Percentiles rank a stretch among this genome's conserved stretches.
phyloP scores from a whole-genome alignment of 176 grass and related monocot species.

The Musa beccarii region DNA sequence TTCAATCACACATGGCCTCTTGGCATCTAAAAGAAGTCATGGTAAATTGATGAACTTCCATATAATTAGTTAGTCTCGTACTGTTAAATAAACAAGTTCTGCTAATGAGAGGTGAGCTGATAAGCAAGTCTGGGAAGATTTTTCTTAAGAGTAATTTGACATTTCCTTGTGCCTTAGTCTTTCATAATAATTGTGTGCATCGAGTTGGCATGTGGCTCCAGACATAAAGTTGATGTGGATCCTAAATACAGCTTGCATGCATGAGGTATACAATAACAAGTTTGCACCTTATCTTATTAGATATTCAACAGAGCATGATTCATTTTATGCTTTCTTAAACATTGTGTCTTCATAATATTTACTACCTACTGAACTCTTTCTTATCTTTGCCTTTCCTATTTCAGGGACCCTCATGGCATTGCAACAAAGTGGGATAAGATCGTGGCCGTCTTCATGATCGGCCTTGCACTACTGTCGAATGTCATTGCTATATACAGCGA shows the following conservation, averaged over 20 bases:
- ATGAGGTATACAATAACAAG: not conserved
- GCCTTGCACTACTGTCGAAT: slow-evolving; percentile 74
- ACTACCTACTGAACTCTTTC: not conserved
- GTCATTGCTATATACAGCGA: slow-evolving; percentile 81
- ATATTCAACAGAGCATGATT: not conserved
- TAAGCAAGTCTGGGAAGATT: not conserved
- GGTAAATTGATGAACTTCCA: not conserved
- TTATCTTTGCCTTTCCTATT: slow-evolving; percentile 12
- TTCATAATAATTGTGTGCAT: not conserved
- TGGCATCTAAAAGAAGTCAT: not conserved
- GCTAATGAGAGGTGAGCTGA: not conserved
- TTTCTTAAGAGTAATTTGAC: not conserved
- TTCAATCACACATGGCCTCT: too few relatives aligned
- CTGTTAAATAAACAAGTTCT: not conserved
- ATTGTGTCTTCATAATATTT: not conserved
- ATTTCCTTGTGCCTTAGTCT: not conserved
- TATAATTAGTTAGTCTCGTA: not conserved
- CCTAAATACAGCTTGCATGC: not conserved
- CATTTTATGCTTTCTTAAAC: not conserved
- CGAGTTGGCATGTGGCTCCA: not conserved
- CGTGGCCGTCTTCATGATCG: slow-evolving; percentile 69
- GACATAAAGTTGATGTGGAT: not conserved
- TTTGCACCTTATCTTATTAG: not conserved
- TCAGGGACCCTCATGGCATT: slow-evolving; percentile 61
- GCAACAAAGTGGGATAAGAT: slow-evolving; percentile 62